Percentiles rank a stretch among this genome's conserved stretches.
These are phyloP conservation scores for Blastocystis hominis DNA, from an alignment of 352 stramenopile species.

Conservation along the genomic window DNA sequence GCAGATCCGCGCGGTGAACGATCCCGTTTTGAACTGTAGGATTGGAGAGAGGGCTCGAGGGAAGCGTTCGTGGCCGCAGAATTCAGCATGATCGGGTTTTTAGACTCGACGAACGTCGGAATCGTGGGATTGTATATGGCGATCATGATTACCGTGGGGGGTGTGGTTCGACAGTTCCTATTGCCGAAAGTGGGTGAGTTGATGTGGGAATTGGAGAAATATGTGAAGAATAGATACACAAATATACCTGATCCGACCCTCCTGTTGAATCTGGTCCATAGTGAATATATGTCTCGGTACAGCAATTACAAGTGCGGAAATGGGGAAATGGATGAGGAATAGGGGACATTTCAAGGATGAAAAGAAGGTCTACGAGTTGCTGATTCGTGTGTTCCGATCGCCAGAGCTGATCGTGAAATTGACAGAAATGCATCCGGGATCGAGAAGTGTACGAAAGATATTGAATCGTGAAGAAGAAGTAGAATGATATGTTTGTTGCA, in stretches of 20 bases:
- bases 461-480: not conserved
- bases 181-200: slow-evolving; percentile 1
- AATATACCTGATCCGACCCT: not conserved
- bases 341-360: slow-evolving; percentile 36
- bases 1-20: slow-evolving; percentile 30
- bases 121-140: slow-evolving; percentile 35
- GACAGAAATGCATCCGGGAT: not conserved
- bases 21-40: slow-evolving; percentile 39
- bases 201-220: not conserved
- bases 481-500: not conserved
- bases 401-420: slow-evolving; percentile 34
- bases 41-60: not conserved
- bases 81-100: slow-evolving; percentile 5
- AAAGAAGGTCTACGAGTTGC: not conserved
- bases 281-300: not conserved
- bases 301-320: not conserved
- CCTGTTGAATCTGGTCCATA: slow-evolving; percentile 23
- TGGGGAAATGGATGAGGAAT: not conserved
- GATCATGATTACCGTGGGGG: slow-evolving; percentile 24
- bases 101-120: not conserved
- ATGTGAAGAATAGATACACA: not conserved
- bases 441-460: not conserved
- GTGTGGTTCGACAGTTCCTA: not conserved
- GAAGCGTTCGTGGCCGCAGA: slow-evolving; percentile 2
- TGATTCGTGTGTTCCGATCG: slow-evolving; percentile 30